phyloP scores from a whole-genome alignment of 768 basidiomycete species.

The Mycena indigotica region DNA sequence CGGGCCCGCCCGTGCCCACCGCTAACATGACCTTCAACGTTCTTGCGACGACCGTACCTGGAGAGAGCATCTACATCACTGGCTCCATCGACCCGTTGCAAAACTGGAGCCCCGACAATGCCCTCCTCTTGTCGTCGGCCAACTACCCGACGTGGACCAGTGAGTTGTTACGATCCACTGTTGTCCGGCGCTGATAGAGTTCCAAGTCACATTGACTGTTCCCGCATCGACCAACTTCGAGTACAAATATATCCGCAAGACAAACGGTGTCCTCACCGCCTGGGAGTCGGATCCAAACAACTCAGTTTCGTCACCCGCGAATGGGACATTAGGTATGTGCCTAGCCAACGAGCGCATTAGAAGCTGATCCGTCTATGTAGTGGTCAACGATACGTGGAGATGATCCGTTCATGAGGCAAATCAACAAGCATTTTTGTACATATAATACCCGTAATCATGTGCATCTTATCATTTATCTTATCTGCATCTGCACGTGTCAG shows the following conservation, averaged over 20 bases:
- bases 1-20: conserved; percentile 28
- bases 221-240: conserved; percentile 58
- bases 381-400: neutral
- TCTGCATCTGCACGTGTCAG: no score
- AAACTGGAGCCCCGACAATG: conserved; percentile 63
- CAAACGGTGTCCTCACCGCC: conserved; percentile 50
- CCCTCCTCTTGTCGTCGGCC: conserved; percentile 53
- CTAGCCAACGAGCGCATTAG: no score
- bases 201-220: conserved; percentile 57
- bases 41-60: conserved; percentile 57
- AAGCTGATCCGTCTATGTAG: no score
- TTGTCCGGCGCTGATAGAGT: neutral
- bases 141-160: conserved; percentile 72
- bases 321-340: conserved; percentile 32
- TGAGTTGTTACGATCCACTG: conserved; percentile 46
- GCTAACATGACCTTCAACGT: conserved; percentile 67
- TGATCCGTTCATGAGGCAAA: no score
- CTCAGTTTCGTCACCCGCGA: conserved; percentile 48
- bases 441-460: no score
- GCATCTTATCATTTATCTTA: no score
- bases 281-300: conserved; percentile 79
- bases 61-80: conserved; percentile 74
- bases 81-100: conserved; percentile 58
- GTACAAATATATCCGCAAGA: conserved; percentile 74
- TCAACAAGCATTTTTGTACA: no score